These are phyloP conservation scores for Penicillium pancosmium DNA, from an alignment of 495 filamentous ascomycete species.

Conservation along the genomic window DNA sequence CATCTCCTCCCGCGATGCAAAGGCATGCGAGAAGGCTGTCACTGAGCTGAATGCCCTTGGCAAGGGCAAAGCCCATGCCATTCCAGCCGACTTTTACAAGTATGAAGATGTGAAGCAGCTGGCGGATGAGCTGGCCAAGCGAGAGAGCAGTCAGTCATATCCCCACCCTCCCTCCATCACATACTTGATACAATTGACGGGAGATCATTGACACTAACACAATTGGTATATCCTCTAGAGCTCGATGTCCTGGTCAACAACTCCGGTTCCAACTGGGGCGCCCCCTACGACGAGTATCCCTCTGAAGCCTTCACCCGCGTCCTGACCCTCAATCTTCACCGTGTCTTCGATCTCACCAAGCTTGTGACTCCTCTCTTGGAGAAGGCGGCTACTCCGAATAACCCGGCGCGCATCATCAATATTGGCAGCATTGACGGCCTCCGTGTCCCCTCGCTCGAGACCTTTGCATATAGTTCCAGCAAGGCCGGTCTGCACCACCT, in stretches of 20 bases:
- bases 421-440: constrained; percentile 75
- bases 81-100: constrained; percentile 74
- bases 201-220: neutral
- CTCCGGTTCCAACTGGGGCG: constrained; percentile 74
- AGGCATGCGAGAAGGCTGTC: constrained; percentile 60
- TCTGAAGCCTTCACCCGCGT: constrained; percentile 70
- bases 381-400: constrained; percentile 44
- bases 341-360: constrained; percentile 79
- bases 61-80: constrained; percentile 63
- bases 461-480: constrained; percentile 73
- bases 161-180: neutral
- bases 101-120: constrained; percentile 68
- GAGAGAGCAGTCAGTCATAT: constrained; percentile 59
- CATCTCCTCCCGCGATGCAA: constrained; percentile 73
- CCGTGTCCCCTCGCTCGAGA: constrained; percentile 66
- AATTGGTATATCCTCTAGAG: constrained; percentile 35
- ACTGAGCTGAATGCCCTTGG: constrained; percentile 63
- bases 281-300: constrained; percentile 66
- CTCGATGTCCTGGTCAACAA: constrained; percentile 83
- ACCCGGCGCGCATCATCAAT: constrained; percentile 72
- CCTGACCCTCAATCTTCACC: constrained; percentile 77
- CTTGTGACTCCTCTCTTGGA: constrained; percentile 72
- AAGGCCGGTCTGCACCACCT: constrained; percentile 79
- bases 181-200: neutral
- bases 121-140: constrained; percentile 62